Evolutionary conservation across 208 protist genomes (phyloP).

Genomic region (Wallacemonas collosoma): DNA sequence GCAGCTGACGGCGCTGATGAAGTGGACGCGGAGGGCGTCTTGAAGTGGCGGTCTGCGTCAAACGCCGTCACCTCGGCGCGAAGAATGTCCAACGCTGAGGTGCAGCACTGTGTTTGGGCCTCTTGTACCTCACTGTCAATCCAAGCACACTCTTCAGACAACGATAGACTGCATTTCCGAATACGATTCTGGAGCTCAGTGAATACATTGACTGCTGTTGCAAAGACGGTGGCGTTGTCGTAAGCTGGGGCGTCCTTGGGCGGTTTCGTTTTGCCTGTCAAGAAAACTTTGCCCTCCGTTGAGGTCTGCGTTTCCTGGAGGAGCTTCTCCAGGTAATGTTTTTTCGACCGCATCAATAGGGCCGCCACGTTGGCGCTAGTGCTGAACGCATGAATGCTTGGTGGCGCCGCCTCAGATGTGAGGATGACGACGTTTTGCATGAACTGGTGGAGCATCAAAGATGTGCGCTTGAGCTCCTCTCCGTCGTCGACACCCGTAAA

Average conservation of each 20-base stretch:
- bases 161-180: not conserved
- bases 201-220: conserved; percentile 2
- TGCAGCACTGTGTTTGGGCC: not conserved
- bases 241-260: conserved; percentile 18
- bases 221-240: conserved; percentile 18
- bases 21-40: not conserved
- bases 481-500: conserved; percentile 9
- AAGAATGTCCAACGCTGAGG: not conserved
- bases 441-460: conserved; percentile 14
- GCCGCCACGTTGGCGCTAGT: not conserved
- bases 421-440: conserved; percentile 16
- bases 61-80: conserved; percentile 7
- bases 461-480: conserved; percentile 9
- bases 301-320: conserved; percentile 8
- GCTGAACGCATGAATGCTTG: not conserved
- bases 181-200: conserved; percentile 12
- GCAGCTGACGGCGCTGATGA: not conserved
- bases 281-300: not conserved
- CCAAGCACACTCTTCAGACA: conserved; percentile 8
- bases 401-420: not conserved
- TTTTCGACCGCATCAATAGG: not conserved
- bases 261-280: conserved; percentile 15
- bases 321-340: not conserved
- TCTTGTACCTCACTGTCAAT: not conserved
- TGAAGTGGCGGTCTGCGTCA: conserved; percentile 6